Conservation (phyloP, 768 basidiomycete species). For the Rhizopogon rudus region DNA sequence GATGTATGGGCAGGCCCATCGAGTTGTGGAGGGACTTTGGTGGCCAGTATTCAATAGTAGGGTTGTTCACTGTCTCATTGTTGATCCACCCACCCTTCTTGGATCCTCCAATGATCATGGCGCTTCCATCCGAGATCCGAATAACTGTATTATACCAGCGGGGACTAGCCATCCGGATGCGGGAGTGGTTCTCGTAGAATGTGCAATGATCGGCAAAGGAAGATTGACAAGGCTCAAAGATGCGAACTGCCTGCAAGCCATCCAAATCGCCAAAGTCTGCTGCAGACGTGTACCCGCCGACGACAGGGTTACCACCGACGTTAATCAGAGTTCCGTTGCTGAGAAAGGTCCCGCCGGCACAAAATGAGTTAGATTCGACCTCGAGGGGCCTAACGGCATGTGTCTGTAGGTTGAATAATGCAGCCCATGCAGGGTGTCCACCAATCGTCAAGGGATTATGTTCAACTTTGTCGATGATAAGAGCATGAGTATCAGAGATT, state of each 20-base stretch:
- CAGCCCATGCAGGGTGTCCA: slow-evolving; percentile 80
- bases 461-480: slow-evolving; percentile 82
- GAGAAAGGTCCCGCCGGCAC: slow-evolving; percentile 76
- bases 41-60: slow-evolving; percentile 78
- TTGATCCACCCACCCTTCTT: slow-evolving; percentile 85
- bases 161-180: slow-evolving; percentile 68
- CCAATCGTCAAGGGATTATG: slow-evolving; percentile 73
- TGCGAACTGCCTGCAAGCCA: slow-evolving; percentile 68
- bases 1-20: slow-evolving; percentile 59
- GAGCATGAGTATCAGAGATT: slow-evolving; percentile 62
- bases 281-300: slow-evolving; percentile 54
- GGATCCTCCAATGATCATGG: slow-evolving; percentile 79
- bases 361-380: slow-evolving; percentile 80
- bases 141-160: slow-evolving; percentile 79
- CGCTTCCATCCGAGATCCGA: slow-evolving; percentile 71
- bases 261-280: slow-evolving; percentile 74
- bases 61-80: slow-evolving; percentile 75
- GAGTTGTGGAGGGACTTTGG: slow-evolving; percentile 68
- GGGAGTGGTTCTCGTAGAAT: slow-evolving; percentile 60
- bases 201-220: slow-evolving; percentile 44
- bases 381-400: slow-evolving; percentile 56
- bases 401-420: slow-evolving; percentile 64
- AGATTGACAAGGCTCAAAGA: slow-evolving; percentile 63
- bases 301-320: slow-evolving; percentile 80
- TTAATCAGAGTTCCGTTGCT: slow-evolving; percentile 74